phyloP scores from a whole-genome alignment of 2,329 filamentous ascomycete species.

The Sarocladium strictum region DNA sequence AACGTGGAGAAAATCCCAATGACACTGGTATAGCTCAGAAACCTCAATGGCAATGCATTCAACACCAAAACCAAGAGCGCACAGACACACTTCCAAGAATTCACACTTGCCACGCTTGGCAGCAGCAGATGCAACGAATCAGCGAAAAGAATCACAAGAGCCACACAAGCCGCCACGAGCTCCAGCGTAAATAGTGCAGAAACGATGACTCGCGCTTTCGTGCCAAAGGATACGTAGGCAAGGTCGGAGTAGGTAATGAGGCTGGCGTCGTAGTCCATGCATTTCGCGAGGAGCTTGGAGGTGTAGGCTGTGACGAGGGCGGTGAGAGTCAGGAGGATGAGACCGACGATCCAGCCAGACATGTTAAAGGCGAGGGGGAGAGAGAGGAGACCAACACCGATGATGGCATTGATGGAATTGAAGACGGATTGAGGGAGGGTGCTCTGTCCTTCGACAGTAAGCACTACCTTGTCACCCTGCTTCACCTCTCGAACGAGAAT shows the following conservation, averaged over 20 bases:
- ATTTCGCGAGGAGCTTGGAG: constrained; percentile 76
- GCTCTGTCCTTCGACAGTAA: constrained; percentile 86
- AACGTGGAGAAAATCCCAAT: constrained; percentile 89
- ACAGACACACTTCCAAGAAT: constrained; percentile 81
- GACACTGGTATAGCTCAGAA: constrained; percentile 85
- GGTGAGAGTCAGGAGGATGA: constrained; percentile 66
- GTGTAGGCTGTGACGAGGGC: constrained; percentile 80
- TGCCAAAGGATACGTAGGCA: constrained; percentile 84
- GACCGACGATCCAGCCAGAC: constrained; percentile 80
- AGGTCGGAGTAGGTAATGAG: constrained; percentile 93
- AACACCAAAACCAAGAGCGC: constrained; percentile 72
- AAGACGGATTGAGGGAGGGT: constrained; percentile 93
- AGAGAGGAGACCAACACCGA: constrained; percentile 84
- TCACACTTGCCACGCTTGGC: constrained; percentile 57
- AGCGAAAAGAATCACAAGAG: constrained; percentile 85
- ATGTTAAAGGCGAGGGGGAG: constrained; percentile 83
- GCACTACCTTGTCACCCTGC: constrained; percentile 77
- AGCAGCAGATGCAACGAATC: constrained; percentile 80
- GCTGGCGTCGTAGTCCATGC: constrained; percentile 76
- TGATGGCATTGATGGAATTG: constrained; percentile 91
- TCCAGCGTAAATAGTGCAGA: constrained; percentile 86
- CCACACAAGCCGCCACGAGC: constrained; percentile 81
- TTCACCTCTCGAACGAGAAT: constrained; percentile 86
- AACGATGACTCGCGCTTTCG: constrained; percentile 71
- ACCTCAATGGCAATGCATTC: constrained; percentile 75